Evolutionary conservation across 768 basidiomycete genomes (phyloP), one percentile per base, ranked within the genome.

Genomic region (Amanita pseudoporphyria): DNA sequence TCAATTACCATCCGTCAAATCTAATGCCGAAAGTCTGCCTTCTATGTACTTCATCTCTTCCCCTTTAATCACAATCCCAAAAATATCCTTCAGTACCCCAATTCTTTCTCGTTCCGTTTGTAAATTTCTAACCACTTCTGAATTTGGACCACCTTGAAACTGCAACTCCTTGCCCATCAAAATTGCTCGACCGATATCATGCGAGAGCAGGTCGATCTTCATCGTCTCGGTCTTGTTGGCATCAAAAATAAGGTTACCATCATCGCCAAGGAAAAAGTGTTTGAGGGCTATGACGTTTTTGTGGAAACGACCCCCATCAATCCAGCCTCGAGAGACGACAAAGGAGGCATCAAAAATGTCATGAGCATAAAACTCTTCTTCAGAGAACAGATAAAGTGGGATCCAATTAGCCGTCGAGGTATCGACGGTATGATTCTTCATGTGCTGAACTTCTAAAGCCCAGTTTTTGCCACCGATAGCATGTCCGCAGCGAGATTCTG

Each of bases 351-450:
- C 58, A 9, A 49, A 30, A 24, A 51, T 54, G 50, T 67, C 67
- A 7, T 18, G n/a, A 2, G 39, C 43, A 45, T 54, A 63, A 41
- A 52, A 60, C 43, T 67, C 65, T n/a, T 52, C 54, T 44, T 65
- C 65, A 3, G 58, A 47, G 49, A 68, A 66, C 9, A 59, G 47
- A 42, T 58, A 64, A 13, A 61, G 52, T 9, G 61, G 44, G 26
- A 46, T 48, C 65, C 64, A 68, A 12, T 32, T 47, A 18, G n/a
- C 7, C 28, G 32, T 36, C 6, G 33, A 39, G 16, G 50, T 46
- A 22, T 37, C 37, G 9, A 36, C 40, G 9, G 24, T 26, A 16
- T 54, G 42, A 18, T 19, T 4, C 36, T 53, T 52, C 31, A 49
- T 22, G 48, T 58, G 57, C 47, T 50, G 47, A 14, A 58, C 42